Evolutionary conservation across 306 rosid genomes (phyloP), one percentile per base, ranked within the genome.

Genomic region (Sophora flavescens): DNA sequence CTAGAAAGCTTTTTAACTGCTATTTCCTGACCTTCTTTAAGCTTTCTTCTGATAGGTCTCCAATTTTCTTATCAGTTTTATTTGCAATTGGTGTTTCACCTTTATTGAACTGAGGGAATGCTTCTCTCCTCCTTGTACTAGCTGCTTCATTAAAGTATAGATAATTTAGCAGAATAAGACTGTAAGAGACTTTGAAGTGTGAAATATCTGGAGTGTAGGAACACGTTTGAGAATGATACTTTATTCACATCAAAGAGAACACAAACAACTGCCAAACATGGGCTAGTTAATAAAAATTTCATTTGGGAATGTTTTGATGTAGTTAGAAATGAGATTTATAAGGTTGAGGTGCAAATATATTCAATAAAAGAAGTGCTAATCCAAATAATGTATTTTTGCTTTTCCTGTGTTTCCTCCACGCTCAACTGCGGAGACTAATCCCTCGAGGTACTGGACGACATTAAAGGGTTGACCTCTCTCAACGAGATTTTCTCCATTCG

Each of bases 1-100:
- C 8, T 64, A 50, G 75, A 80, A 44, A 80, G 79, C 22, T 69
- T 80, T 56, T 80, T 80, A 32, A 72, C 69, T 8, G 75, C 79
- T 63, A 72, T 72, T 64, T 64, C 74, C 44, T 63, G 53, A 3
- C 63, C 69, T 44, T 79, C 74, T 42, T 63, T 22, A 33, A 79
- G 36, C 33, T 35, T 5, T 0, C 83, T 75, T 62, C 9, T 51
- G 22, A 15, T 3, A n/a, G 22, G 6, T 51, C 57, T 51, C 9
- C 22, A 51, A 15, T 51, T 51, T 5, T 15, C 9, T 7, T 6
- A 3, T 15, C 57, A 51, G 10, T 50, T 50, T 17, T n/a, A 15
- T 51, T 51, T 15, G 0, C 10, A 51, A 4, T 22, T 2, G 2
- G 2, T 15, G 9, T 8, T 51, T 51, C 26, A 5, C 22, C 10